Evolutionary conservation across 352 stramenopile genomes (phyloP), one percentile per base, ranked within the genome.

Genomic region (Phytophthora megakarya): DNA sequence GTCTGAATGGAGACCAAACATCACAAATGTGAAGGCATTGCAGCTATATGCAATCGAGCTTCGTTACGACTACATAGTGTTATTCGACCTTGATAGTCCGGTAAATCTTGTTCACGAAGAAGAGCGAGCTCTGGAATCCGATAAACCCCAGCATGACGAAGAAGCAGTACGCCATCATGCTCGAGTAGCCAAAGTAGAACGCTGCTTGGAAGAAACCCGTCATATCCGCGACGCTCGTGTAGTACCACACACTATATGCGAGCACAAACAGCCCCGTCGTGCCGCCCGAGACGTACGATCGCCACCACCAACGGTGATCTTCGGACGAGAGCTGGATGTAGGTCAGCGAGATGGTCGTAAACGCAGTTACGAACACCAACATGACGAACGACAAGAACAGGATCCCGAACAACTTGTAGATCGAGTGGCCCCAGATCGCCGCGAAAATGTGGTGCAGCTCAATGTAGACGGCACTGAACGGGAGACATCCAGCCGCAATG

Each of bases 121-220:
- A 61, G 44, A 98, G 88, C 68, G 95, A 97, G 70, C 92, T 96
- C 59, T 96, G 91, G 77, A 99, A 99, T 46, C 96, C 96, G 56
- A 98, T 88, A 72, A 94, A 97, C 67, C 96, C 96, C 43, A 99
- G 79, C 95, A 99, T 98, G 48, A 99, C 84, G 68, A 98, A 98
- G 70, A 98, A 98, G 37, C 88, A 97, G 78, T 98, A 98, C 6
- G 92, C 96, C 60, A 98, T 92, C 65, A 99, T 92, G 32, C 89
- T 84, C 83, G 98, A 98, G 88, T 99, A 99, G 55, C 96, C 97
- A 78, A 99, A 99, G 85, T 97, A 99, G 72, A 98, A 99, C 23
- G 90, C 96, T 3, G 84, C 83, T 73, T 99, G 96, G 51, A 99
- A 90, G 51, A 98, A 88, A 16, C 97, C 97, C 48, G 80, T 95